Evolutionary conservation across 768 basidiomycete genomes (phyloP).

Genomic region (Naganishia kalamii): DNA sequence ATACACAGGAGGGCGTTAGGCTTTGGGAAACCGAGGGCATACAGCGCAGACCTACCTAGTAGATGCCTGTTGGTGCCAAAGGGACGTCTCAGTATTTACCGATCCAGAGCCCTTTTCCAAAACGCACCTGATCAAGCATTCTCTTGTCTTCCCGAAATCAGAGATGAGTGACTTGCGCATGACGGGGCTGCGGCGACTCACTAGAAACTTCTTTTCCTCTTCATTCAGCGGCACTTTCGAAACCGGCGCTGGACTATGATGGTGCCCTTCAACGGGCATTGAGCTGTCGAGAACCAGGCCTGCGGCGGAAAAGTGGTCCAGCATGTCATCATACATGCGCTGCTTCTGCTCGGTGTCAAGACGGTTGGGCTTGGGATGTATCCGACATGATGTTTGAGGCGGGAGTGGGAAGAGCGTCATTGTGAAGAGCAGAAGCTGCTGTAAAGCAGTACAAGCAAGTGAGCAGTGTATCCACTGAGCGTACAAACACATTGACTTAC

Average conservation of each 20-base stretch:
- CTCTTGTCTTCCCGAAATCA: slow-evolving; percentile 1
- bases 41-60: not conserved
- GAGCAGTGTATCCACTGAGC: too few relatives aligned
- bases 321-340: not conserved
- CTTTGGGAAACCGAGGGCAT: not conserved
- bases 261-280: not conserved
- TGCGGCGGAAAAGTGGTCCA: slow-evolving; percentile 6
- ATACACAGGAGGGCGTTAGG: not conserved
- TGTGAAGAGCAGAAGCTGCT: too few relatives aligned
- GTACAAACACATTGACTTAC: too few relatives aligned
- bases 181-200: not conserved
- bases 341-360: slow-evolving; percentile 4
- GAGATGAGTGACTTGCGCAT: not conserved
- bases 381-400: not conserved
- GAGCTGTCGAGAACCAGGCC: not conserved
- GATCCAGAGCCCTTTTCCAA: not conserved
- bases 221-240: not conserved
- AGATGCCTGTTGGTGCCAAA: not conserved
- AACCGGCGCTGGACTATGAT: not conserved
- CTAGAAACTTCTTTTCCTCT: slow-evolving; percentile 18
- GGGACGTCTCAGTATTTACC: not conserved
- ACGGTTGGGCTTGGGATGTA: slow-evolving; percentile 17
- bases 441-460: too few relatives aligned
- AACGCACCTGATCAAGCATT: slow-evolving; percentile 14
- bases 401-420: slow-evolving; percentile 15